phyloP scores from a whole-genome alignment of 208 protist species.

The Trypanosoma theileri region DNA sequence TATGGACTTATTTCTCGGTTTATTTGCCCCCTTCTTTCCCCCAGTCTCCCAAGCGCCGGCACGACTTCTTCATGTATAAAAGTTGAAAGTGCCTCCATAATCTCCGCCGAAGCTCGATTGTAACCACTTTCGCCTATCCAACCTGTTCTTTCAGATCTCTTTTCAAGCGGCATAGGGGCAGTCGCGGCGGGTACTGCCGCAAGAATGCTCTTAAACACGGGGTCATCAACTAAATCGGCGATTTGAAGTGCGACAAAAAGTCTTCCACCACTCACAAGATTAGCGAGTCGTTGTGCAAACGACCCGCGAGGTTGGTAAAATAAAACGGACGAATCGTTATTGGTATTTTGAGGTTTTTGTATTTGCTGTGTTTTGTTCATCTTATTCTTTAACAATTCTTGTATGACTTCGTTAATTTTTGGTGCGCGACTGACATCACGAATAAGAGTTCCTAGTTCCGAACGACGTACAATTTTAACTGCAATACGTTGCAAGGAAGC shows the following conservation, averaged over 20 bases:
- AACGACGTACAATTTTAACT: conserved; percentile 55
- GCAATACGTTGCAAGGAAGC: conserved; percentile 41
- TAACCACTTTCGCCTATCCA: conserved; percentile 56
- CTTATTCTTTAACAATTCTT: conserved; percentile 31
- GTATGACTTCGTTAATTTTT: conserved; percentile 43
- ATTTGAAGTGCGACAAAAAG: conserved; percentile 36
- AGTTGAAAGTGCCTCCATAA: conserved; percentile 30
- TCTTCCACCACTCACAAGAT: conserved; percentile 15
- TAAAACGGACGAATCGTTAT: neutral
- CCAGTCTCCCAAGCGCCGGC: conserved; percentile 33
- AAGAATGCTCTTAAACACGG: conserved; percentile 37
- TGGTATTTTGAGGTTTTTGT: neutral
- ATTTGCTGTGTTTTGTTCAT: neutral
- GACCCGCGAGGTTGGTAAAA: conserved; percentile 10
- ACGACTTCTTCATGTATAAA: conserved; percentile 52
- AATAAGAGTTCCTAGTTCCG: conserved; percentile 59
- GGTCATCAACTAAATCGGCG: conserved; percentile 50
- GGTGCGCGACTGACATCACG: conserved; percentile 68
- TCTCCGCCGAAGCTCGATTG: conserved; percentile 32
- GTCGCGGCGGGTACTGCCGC: conserved; percentile 6
- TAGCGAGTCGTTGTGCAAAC: conserved; percentile 20
- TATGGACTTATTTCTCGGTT: neutral
- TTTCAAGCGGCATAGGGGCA: conserved; percentile 25
- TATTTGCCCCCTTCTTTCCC: neutral
- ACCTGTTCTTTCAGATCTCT: conserved; percentile 32